phyloP scores from a whole-genome alignment of 108 stramenopile genomes.

The Mayamaea pseudoterrestris region DNA sequence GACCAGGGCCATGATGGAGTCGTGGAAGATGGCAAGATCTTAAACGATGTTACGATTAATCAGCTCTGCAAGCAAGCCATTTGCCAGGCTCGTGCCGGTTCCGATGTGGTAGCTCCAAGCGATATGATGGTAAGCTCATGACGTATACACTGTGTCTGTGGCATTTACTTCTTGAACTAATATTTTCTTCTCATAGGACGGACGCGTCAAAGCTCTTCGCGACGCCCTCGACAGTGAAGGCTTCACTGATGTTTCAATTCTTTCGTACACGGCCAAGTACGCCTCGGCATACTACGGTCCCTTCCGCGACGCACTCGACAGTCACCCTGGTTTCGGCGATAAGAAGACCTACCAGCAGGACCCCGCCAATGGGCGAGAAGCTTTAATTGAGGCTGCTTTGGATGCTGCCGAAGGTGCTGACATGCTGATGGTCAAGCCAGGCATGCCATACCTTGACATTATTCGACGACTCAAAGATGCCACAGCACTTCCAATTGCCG shows the following conservation, averaged over 20 bases:
- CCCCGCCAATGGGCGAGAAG: slow-evolving; percentile 94
- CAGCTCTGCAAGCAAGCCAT: slow-evolving; percentile 96
- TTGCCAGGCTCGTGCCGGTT: slow-evolving; percentile 90
- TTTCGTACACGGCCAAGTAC: slow-evolving; percentile 99
- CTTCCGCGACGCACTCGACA: slow-evolving; percentile 98
- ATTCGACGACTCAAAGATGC: slow-evolving; percentile 87
- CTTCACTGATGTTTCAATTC: slow-evolving; percentile 95
- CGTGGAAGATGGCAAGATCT: slow-evolving; percentile 88
- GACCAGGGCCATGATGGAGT: slow-evolving; percentile 98
- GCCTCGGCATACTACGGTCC: slow-evolving; percentile 98
- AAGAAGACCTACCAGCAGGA: slow-evolving; percentile 99
- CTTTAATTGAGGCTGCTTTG: slow-evolving; percentile 86
- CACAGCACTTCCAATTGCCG: slow-evolving; percentile 87
- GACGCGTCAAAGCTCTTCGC: slow-evolving; percentile 94
- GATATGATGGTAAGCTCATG: slow-evolving; percentile 77
- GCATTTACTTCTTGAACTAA: not conserved
- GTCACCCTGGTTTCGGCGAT: slow-evolving; percentile 88
- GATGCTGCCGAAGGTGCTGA: slow-evolving; percentile 98
- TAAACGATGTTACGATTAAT: slow-evolving; percentile 95
- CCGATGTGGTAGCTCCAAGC: slow-evolving; percentile 93
- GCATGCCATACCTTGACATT: slow-evolving; percentile 97
- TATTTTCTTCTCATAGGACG: slow-evolving; percentile 63
- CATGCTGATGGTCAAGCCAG: slow-evolving; percentile 99
- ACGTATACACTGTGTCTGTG: not conserved
- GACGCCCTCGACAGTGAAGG: slow-evolving; percentile 96